Evolutionary conservation across 2,329 filamentous ascomycete genomes (phyloP).

Genomic region (Xylariaceae sp.): DNA sequence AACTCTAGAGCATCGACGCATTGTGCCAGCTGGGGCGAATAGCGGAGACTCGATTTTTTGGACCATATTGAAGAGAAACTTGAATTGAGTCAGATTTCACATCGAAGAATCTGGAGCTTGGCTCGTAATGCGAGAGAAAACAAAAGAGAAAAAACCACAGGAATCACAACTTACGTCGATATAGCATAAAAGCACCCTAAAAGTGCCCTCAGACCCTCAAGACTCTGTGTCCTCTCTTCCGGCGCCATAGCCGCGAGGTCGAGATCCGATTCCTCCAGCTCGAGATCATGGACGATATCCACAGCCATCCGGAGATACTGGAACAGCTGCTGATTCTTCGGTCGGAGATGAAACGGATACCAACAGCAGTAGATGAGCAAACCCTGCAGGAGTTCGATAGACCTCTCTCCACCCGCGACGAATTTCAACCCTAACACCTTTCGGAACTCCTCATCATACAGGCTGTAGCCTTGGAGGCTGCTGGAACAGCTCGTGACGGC

Average conservation of each 20-base stretch:
- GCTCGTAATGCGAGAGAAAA: no score
- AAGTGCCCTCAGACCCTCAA: conserved; percentile 45
- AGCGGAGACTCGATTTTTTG: conserved; percentile 31
- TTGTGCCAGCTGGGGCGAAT: conserved; percentile 40
- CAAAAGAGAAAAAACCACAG: neutral
- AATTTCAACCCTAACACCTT: conserved; percentile 55
- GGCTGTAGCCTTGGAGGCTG: conserved; percentile 47
- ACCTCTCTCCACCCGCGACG: conserved; percentile 54
- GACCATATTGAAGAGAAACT: conserved; percentile 41
- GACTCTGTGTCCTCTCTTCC: conserved; percentile 26
- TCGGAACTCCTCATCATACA: conserved; percentile 56
- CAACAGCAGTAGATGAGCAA: conserved; percentile 55
- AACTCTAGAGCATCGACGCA: conserved; percentile 44
- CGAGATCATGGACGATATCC: conserved; percentile 48
- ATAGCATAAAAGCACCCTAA: conserved; percentile 41
- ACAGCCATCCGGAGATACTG: conserved; percentile 51
- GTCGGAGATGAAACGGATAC: conserved; percentile 54
- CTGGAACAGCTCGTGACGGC: conserved; percentile 45
- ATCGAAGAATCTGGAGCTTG: no score
- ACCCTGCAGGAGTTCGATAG: conserved; percentile 53
- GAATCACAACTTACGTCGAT: conserved; percentile 39
- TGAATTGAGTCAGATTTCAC: neutral
- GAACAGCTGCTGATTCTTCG: conserved; percentile 45
- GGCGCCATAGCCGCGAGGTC: conserved; percentile 15
- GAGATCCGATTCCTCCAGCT: conserved; percentile 41